These are phyloP conservation scores for Funneliformis mosseae DNA, from an alignment of 192 early-diverging fungal genomes.

Conservation along the genomic window DNA sequence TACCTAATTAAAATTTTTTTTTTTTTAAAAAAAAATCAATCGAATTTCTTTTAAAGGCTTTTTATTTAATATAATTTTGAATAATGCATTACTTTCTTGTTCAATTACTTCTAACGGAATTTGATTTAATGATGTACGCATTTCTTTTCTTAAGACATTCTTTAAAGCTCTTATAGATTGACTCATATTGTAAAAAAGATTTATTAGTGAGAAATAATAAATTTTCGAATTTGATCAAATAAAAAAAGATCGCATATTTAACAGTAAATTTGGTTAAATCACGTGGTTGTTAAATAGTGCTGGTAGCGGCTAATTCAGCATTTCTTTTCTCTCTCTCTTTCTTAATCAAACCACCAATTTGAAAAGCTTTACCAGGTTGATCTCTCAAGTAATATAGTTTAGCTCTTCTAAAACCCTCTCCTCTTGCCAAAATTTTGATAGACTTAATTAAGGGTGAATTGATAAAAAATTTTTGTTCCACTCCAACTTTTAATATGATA, in stretches of 20 bases:
- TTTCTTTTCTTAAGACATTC: slow-evolving; percentile 19
- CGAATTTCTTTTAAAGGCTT: not conserved
- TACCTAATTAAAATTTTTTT: slow-evolving; percentile 22
- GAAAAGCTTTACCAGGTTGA: slow-evolving; percentile 73
- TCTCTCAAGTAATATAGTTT: slow-evolving; percentile 80
- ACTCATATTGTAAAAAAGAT: not conserved
- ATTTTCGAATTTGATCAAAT: too few species aligned
- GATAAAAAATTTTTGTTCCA: slow-evolving; percentile 72
- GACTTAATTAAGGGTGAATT: slow-evolving; percentile 78
- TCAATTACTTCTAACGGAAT: slow-evolving; percentile 11
- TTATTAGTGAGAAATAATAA: too few species aligned
- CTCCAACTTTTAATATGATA: slow-evolving; percentile 73
- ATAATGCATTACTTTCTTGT: slow-evolving; percentile 19
- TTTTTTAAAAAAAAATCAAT: not conserved
- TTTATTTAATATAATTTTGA: too few species aligned
- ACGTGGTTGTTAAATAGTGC: too few species aligned
- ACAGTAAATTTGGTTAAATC: too few species aligned
- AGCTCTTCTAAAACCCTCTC: slow-evolving; percentile 65
- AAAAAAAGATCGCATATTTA: too few species aligned
- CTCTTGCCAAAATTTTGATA: slow-evolving; percentile 64
- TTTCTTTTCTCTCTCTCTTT: slow-evolving; percentile 1
- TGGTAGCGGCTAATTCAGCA: not conserved
- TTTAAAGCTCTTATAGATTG: not conserved
- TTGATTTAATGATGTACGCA: slow-evolving; percentile 11
- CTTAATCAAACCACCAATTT: slow-evolving; percentile 45